Base-by-base conservation (phyloP, 2,329 filamentous ascomycete species). In the Trichoderma breve region DNA sequence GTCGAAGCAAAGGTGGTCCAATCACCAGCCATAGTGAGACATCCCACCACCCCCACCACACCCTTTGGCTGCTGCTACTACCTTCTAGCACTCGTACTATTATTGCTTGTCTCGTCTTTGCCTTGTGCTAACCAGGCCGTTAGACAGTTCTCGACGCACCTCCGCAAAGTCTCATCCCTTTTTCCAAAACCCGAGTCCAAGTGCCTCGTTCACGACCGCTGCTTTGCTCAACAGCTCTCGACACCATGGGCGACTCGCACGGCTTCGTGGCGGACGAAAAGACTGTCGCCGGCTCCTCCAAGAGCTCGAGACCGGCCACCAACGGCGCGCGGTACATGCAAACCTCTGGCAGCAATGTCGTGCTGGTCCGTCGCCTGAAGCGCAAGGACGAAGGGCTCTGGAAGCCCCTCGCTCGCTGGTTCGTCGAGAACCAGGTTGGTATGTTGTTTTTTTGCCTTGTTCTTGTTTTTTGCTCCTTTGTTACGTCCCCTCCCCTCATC, bases 371-470 rank as follows among this genome's bases (percentile, higher is more conserved):
- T 76, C 86, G 88, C 75, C 81, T 87, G 74, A 91, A 87, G 83
- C 84, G 85, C 78, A 90, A 90, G 80, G 88, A 89, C 66, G 87
- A 91, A 75, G 86, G 89, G 70, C 84, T 89, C 53, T 83, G 88
- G 81, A 89, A 87, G 78, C 86, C 86, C 73, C 81, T 92, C 60
- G 87, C 89, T 73, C 85, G 86, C 78, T 93, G 91, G 89, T 87
- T 95, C 79, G 89, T 93, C 76, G 86, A 92, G 78, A 93, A 95
- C 81, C 93, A 95, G 81, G 91, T 93, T 77, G 92, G 93, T 95
- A 90, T 73, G 89, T 67, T 83, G 62, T 47, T 62, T 43, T 62
- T 36, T 58, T 53, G 30, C 39, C 32, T 61, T 24, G 30, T 61
- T 61, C 24, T 34, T 39, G n/a, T 11, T 62, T 43, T 43, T 43